Percentiles rank a stretch among this genome's conserved stretches.
Conservation (phyloP, 768 basidiomycete species). For the Glaciozyma antarctica region DNA sequence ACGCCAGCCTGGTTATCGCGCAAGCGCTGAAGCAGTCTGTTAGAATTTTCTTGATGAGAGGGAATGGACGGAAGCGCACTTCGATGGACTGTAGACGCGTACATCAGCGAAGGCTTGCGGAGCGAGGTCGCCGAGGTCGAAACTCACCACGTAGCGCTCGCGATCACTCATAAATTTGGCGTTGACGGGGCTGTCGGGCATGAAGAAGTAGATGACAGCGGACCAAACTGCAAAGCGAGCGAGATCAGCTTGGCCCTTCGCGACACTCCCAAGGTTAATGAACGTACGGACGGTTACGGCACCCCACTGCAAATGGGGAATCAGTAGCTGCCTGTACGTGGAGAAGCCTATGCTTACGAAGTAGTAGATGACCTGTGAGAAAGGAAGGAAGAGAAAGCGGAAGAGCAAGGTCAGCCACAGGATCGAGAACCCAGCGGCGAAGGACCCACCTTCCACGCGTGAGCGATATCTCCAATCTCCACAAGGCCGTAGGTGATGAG, state of each 20-base stretch:
- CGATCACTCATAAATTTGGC: not conserved
- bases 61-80: not conserved
- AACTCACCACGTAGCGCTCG: not conserved
- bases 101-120: not conserved
- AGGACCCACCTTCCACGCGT: not conserved
- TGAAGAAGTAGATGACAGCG: not conserved
- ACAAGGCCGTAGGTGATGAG: not conserved
- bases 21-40: not conserved
- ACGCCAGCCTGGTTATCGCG: not conserved
- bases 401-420: not conserved
- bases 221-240: not conserved
- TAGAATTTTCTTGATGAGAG: not conserved
- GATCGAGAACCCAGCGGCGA: not conserved
- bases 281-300: not conserved
- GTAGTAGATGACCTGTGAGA: too few relatives aligned
- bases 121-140: not conserved
- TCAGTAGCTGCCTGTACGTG: too few relatives aligned
- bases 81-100: not conserved
- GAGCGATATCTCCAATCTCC: not conserved
- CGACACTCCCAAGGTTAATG: not conserved
- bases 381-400: not conserved
- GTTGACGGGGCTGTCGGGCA: not conserved
- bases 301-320: too few relatives aligned
- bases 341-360: too few relatives aligned
- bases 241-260: too few relatives aligned